Evolutionary conservation across 1,284 basidiomycete genomes (phyloP), one percentile per base, ranked within the genome.

Genomic region (Neonothopanus nambi): DNA sequence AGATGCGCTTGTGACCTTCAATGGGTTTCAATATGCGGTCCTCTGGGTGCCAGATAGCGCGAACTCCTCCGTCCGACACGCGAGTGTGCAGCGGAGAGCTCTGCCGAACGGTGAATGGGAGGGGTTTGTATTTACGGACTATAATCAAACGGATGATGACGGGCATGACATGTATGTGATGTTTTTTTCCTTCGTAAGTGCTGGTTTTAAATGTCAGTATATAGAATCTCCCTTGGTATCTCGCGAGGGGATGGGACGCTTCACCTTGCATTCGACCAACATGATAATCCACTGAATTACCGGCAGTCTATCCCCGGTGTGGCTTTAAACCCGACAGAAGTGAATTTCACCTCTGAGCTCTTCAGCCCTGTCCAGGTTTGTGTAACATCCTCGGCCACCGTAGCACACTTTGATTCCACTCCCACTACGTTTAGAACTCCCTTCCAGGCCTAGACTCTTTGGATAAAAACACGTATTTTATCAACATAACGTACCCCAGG

Each of bases 221-320:
- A 8, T 30, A 75, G 73, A 8, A 75, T 76, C 6, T 73, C 72
- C 0, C 56, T 77, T 0, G 75, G 75, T 6, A 72, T 77, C 24
- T 75, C 72, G 11, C 66, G 62, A 21, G 65, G 66, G 11, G 75
- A 76, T 43, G 75, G 75, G 4, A 71, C 72, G 3, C 58, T 77
- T 7, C 75, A 77, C 49, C 51, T 77, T 1, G 67, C 67, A 3
- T 77, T 74, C 54, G 74, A 77, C 50, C 70, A 76, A 48, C 76
- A 76, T 59, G 72, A 73, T 58, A 75, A 74, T 54, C 56, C 61
- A 9, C 64, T 78, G 35, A 65, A 68, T 52, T 76, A 77, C 54
- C 69, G 74, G 9, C 53, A 69, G 0, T 76, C 76, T 0, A 49
- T 65, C 3, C 43, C 63, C 4, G 71, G 67, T 3, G 61, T 70